These are phyloP conservation scores for Cymbidium sinense DNA, from an alignment of 106 monocot genomes.

Conservation along the genomic window DNA sequence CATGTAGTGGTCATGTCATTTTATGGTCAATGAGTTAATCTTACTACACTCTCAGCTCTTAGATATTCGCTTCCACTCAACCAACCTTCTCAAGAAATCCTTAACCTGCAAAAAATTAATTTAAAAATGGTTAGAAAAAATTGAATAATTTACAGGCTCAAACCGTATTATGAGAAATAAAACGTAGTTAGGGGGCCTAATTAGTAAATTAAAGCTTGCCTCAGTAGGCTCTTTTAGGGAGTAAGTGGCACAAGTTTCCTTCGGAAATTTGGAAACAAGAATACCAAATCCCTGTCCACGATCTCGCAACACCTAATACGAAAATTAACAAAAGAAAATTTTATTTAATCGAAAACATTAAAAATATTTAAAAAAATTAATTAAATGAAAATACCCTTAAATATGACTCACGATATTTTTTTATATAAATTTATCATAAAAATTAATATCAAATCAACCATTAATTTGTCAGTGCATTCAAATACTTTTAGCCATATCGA, in stretches of 20 bases:
- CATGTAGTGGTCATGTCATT: neutral
- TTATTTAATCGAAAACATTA: neutral
- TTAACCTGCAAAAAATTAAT: conserved; percentile 8
- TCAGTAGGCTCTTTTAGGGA: conserved; percentile 63
- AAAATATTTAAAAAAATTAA: too few species aligned
- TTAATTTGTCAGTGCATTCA: too few species aligned
- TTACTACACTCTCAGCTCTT: neutral
- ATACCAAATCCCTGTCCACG: conserved; percentile 63
- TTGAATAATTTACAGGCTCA: neutral
- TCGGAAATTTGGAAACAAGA: conserved; percentile 55
- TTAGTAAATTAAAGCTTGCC: conserved; percentile 19
- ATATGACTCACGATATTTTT: too few species aligned
- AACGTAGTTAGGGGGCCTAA: neutral
- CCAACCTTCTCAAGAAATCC: conserved; percentile 14
- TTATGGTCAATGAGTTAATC: neutral
- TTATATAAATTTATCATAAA: too few species aligned
- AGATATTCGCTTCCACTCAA: conserved; percentile 14
- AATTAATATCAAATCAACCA: neutral
- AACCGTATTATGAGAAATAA: neutral
- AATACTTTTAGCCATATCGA: too few species aligned
- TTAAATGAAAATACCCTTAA: too few species aligned
- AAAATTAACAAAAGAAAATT: neutral
- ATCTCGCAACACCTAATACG: conserved; percentile 40
- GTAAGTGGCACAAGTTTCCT: conserved; percentile 56
- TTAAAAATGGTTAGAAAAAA: neutral